Evolutionary conservation across 2,329 filamentous ascomycete species (phyloP).

Genomic region (Calonectria pteridis): DNA sequence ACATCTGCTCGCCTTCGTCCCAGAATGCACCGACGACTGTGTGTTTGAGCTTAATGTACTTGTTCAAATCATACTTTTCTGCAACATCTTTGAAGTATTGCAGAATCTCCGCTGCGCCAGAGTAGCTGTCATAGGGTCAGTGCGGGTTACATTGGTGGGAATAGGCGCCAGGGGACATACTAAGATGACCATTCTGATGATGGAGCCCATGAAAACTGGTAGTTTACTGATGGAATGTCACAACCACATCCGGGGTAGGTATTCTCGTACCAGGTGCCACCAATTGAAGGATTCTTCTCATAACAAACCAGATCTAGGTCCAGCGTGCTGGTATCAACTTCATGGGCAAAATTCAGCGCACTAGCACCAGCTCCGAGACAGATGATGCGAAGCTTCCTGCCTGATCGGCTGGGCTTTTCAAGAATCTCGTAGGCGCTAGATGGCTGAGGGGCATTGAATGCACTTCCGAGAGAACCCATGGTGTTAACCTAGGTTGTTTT

Average conservation of each 20-base stretch:
- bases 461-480: not conserved
- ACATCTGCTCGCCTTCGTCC: conserved; percentile 30
- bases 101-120: conserved; percentile 37
- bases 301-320: conserved; percentile 43
- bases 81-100: conserved; percentile 42
- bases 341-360: conserved; percentile 45
- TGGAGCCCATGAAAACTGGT: conserved; percentile 38
- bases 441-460: not conserved
- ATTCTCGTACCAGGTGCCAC: conserved; percentile 39
- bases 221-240: conserved; percentile 41
- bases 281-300: conserved; percentile 43
- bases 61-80: conserved; percentile 37
- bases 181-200: conserved; percentile 27
- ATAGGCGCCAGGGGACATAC: not conserved
- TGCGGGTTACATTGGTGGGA: too few species aligned
- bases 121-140: conserved; percentile 17
- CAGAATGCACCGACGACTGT: conserved; percentile 35
- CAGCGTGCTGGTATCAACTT: conserved; percentile 34
- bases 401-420: conserved; percentile 40
- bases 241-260: conserved; percentile 40
- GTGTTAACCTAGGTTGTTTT: not conserved
- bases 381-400: conserved; percentile 44
- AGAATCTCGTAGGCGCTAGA: conserved; percentile 33
- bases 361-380: conserved; percentile 47
- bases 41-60: conserved; percentile 38